These are phyloP conservation scores for Colletotrichum viniferum DNA, from an alignment of 2,329 filamentous ascomycete species.

Conservation along the genomic window DNA sequence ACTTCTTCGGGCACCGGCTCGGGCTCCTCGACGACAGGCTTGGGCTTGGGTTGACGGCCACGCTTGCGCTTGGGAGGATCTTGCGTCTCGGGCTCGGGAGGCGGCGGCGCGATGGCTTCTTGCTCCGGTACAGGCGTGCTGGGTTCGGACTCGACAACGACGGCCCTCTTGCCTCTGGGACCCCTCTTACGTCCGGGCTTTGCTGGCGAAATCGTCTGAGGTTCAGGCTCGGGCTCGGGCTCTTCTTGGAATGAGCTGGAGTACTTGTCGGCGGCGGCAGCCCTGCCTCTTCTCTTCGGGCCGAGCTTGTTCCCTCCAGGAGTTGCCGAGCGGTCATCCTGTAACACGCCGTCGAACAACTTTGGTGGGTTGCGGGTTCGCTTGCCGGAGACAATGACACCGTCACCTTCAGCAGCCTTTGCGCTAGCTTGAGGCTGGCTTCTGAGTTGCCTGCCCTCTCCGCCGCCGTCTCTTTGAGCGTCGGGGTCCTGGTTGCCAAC, in stretches of 20 bases:
- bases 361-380: conserved; percentile 57
- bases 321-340: conserved; percentile 55
- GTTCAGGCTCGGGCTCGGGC: conserved; percentile 2
- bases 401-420: conserved; percentile 58
- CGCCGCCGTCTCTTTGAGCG: conserved; percentile 58
- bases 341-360: conserved; percentile 54
- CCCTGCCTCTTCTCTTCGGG: conserved; percentile 34
- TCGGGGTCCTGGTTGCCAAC: conserved; percentile 64
- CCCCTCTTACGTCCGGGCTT: conserved; percentile 14
- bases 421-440: conserved; percentile 62
- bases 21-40: neutral
- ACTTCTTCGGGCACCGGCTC: neutral
- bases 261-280: neutral
- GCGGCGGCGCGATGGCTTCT: conserved; percentile 8
- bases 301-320: conserved; percentile 34
- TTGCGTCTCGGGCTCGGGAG: conserved; percentile 12
- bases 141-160: conserved; percentile 15
- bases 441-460: conserved; percentile 58
- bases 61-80: conserved; percentile 19
- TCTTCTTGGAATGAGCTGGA: neutral
- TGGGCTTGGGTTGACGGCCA: conserved; percentile 17
- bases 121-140: conserved; percentile 8
- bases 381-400: conserved; percentile 54
- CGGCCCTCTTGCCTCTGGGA: conserved; percentile 4
- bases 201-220: neutral